These are phyloP conservation scores for Panaeolus cyanescens DNA, from an alignment of 768 basidiomycete genomes.

Conservation along the genomic window DNA sequence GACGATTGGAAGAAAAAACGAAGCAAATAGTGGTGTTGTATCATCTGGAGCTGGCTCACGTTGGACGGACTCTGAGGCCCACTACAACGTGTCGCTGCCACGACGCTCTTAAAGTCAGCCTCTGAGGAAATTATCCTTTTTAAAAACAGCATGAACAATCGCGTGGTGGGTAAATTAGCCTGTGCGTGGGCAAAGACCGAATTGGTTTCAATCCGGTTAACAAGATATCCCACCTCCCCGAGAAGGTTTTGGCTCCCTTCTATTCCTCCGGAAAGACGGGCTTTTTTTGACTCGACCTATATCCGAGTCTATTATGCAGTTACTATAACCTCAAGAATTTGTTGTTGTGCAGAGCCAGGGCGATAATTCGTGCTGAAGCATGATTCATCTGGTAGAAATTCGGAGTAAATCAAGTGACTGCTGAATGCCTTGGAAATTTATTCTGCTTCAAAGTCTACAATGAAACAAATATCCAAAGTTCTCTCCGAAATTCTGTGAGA, in stretches of 20 bases:
- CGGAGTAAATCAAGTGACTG: neutral
- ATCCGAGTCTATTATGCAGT: neutral
- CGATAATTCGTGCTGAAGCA: neutral
- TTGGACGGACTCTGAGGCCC: neutral
- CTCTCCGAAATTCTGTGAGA: neutral
- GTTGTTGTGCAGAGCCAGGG: neutral
- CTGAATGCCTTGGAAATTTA: neutral
- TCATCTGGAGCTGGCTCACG: neutral
- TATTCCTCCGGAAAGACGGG: neutral
- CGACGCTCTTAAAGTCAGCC: neutral
- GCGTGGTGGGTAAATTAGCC: neutral
- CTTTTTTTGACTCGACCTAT: neutral
- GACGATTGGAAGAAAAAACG: too few species aligned
- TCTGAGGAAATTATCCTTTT: too few species aligned
- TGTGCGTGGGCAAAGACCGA: neutral
- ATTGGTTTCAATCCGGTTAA: neutral
- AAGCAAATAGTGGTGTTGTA: too few species aligned
- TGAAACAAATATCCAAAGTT: neutral
- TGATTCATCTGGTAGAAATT: neutral
- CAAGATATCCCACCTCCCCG: neutral
- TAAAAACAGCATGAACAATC: too few species aligned
- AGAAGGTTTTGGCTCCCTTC: neutral
- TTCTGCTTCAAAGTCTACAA: neutral
- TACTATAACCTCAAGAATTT: neutral
- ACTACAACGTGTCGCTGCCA: neutral